Conservation (phyloP, 345 rosid genomes). For the thale cress (Arabidopsis thaliana) region DNA sequence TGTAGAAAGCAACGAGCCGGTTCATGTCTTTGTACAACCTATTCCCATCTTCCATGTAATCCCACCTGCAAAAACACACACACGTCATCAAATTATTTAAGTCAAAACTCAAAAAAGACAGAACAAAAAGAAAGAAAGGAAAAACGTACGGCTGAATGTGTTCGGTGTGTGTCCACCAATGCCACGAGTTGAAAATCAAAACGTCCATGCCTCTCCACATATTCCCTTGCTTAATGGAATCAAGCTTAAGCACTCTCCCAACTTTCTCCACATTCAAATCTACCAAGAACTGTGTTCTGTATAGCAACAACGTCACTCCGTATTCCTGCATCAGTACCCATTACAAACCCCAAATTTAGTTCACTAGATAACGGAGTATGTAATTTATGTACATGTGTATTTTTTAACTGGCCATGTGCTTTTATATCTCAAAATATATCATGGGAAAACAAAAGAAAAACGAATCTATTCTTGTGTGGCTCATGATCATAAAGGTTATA, state of each 20-base stretch:
- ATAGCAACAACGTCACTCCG: constrained; percentile 59
- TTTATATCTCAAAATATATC: not conserved
- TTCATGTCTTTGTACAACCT: constrained; percentile 79
- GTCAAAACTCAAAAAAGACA: constrained; percentile 3
- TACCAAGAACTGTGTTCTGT: constrained; percentile 68
- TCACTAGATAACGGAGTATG: not conserved
- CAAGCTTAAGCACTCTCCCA: constrained; percentile 71
- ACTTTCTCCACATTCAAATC: constrained; percentile 55
- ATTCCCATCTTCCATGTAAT: constrained; percentile 71
- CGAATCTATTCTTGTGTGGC: constrained; percentile 18
- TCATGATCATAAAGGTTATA: constrained; percentile 38
- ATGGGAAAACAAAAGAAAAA: not conserved
- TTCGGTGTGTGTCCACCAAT: constrained; percentile 93
- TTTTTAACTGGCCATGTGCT: not conserved
- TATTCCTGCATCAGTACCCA: constrained; percentile 57
- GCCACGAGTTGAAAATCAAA: constrained; percentile 86
- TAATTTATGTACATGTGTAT: not conserved
- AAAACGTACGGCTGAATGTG: constrained; percentile 69
- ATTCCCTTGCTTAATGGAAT: constrained; percentile 66
- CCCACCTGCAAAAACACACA: constrained; percentile 58
- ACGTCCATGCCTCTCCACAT: constrained; percentile 91
- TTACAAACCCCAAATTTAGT: not conserved
- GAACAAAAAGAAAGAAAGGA: not conserved
- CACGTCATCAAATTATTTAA: not conserved
- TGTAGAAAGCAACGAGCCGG: constrained; percentile 75